These are phyloP conservation scores for Scolecobasidium constrictum DNA, from an alignment of 2,329 filamentous ascomycete species.

Conservation along the genomic window DNA sequence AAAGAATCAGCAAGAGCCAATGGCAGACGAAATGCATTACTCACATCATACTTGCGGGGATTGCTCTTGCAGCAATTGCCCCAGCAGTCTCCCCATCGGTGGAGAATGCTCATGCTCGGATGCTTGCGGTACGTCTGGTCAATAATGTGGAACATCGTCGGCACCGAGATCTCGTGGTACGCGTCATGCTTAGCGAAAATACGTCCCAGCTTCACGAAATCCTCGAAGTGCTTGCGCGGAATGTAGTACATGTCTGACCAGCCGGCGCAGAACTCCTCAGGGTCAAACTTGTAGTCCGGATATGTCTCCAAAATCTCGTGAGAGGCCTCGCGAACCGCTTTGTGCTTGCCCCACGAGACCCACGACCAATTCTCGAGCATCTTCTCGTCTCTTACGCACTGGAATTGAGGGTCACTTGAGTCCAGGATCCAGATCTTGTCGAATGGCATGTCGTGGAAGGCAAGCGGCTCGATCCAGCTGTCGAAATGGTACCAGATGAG, in stretches of 20 bases:
- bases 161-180: conserved; percentile 23
- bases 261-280: conserved; percentile 19
- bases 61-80: background rate
- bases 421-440: conserved; percentile 20
- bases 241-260: conserved; percentile 26
- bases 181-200: conserved; percentile 15
- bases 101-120: background rate
- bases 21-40: no score
- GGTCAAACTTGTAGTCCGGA: conserved; percentile 14
- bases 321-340: conserved; percentile 7
- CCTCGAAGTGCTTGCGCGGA: conserved; percentile 21
- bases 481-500: conserved; percentile 24
- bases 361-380: conserved; percentile 15
- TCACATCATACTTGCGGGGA: no score
- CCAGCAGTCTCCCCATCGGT: conserved; percentile 3
- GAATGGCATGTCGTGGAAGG: conserved; percentile 17
- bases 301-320: background rate
- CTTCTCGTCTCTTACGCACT: conserved; percentile 15
- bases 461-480: conserved; percentile 23
- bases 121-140: conserved; percentile 15
- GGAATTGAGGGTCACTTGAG: conserved; percentile 14
- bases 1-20: no score
- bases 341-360: conserved; percentile 15
- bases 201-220: conserved; percentile 19
- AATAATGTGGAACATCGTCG: conserved; percentile 22